These are phyloP conservation scores for Fusarium redolens DNA, from an alignment of 2,329 filamentous ascomycete genomes.

Conservation along the genomic window DNA sequence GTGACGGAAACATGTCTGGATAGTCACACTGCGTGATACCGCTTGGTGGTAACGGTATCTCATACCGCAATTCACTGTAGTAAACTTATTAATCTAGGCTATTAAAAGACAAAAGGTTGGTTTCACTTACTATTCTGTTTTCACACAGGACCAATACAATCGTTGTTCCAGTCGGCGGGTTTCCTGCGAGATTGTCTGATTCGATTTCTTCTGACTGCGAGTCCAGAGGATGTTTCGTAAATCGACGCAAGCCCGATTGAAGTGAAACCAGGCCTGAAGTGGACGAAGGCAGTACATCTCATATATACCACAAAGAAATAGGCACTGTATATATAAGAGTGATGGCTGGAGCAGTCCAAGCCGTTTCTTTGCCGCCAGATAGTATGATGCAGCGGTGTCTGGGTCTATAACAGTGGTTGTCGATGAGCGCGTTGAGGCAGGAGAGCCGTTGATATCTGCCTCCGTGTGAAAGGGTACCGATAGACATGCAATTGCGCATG, in stretches of 20 bases:
- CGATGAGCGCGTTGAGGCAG: not conserved
- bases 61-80: not conserved
- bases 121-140: not conserved
- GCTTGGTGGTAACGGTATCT: not conserved
- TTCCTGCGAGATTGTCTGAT: not conserved
- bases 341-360: not conserved
- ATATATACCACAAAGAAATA: not conserved
- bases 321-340: not conserved
- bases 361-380: not conserved
- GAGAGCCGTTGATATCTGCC: not conserved
- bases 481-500: not conserved
- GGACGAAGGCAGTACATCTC: not conserved
- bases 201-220: not conserved
- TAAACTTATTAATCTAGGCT: accelerated
- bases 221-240: not conserved
- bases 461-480: not conserved
- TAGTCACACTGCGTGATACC: not conserved
- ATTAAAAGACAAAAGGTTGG: accelerated
- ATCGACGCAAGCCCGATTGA: not conserved
- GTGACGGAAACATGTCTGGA: not conserved
- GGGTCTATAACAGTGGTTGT: not conserved
- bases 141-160: not conserved
- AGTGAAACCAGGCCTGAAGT: not conserved
- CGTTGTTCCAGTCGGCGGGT: not conserved
- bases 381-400: not conserved